phyloP scores from a whole-genome alignment of 208 protist genomes.

The Leptomonas seymouri region DNA sequence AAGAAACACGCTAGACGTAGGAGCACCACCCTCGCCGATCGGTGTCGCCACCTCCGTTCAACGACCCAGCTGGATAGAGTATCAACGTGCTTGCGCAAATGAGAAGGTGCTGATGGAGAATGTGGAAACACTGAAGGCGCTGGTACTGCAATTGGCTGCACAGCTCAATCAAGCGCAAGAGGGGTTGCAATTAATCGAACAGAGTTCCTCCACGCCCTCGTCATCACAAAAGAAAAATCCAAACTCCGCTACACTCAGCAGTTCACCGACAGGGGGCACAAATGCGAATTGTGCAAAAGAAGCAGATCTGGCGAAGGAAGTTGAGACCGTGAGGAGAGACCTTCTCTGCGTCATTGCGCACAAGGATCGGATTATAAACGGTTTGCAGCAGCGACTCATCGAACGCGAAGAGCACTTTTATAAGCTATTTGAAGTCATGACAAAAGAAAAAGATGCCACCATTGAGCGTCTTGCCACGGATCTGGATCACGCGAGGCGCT shows the following conservation, averaged over 20 bases:
- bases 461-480: conserved; percentile 10
- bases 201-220: background rate
- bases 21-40: background rate
- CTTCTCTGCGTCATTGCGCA: conserved; percentile 11
- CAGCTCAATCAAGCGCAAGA: conserved; percentile 35
- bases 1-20: background rate
- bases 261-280: background rate
- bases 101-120: conserved; percentile 34
- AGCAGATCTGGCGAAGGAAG: background rate
- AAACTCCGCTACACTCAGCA: too few relatives aligned
- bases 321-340: background rate
- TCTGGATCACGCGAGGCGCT: background rate
- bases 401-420: conserved; percentile 12
- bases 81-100: conserved; percentile 13
- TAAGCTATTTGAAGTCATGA: background rate
- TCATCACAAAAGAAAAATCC: background rate
- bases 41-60: background rate
- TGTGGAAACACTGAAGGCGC: conserved; percentile 41
- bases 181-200: conserved; percentile 8
- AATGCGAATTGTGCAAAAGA: background rate
- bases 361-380: conserved; percentile 21
- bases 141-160: conserved; percentile 24
- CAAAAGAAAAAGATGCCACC: conserved; percentile 7
- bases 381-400: conserved; percentile 7
- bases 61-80: conserved; percentile 1